These are phyloP conservation scores for Acephala macrosclerotiorum DNA, from an alignment of 2,329 filamentous ascomycete species.

Conservation along the genomic window DNA sequence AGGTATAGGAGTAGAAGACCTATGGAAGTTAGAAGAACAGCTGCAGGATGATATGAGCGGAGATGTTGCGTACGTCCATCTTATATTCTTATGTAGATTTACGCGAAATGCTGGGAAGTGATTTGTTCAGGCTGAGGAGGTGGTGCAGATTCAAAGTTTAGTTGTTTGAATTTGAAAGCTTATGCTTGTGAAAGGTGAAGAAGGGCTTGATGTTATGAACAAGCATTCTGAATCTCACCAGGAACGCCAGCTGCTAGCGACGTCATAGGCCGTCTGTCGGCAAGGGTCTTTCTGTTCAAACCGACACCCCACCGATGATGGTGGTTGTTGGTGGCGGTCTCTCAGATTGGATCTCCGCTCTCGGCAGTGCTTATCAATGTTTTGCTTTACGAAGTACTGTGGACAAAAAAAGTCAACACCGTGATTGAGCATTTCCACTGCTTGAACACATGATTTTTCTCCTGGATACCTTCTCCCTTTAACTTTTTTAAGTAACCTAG, in stretches of 20 bases:
- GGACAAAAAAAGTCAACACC: conserved; percentile 5
- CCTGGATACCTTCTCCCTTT: background rate
- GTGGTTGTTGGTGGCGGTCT: background rate
- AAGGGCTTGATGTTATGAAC: background rate
- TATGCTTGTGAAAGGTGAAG: background rate
- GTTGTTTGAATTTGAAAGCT: background rate
- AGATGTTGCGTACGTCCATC: background rate
- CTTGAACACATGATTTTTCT: background rate
- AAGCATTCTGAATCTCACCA: background rate
- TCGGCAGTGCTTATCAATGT: conserved; percentile 3
- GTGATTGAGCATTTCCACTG: background rate
- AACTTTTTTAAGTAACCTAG: background rate
- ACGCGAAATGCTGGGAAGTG: background rate
- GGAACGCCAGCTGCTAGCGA: background rate
- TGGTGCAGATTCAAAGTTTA: background rate
- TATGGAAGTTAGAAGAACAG: conserved; percentile 35
- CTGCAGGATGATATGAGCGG: background rate
- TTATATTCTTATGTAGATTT: background rate
- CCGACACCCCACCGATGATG: background rate
- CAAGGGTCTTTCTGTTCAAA: background rate
- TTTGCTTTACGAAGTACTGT: background rate
- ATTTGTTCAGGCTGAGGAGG: background rate
- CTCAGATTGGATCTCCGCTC: background rate
- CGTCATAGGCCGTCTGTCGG: background rate
- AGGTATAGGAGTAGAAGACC: conserved; percentile 58